Conservation (phyloP, 2,329 filamentous ascomycete genomes). For the Cadophora malorum region DNA sequence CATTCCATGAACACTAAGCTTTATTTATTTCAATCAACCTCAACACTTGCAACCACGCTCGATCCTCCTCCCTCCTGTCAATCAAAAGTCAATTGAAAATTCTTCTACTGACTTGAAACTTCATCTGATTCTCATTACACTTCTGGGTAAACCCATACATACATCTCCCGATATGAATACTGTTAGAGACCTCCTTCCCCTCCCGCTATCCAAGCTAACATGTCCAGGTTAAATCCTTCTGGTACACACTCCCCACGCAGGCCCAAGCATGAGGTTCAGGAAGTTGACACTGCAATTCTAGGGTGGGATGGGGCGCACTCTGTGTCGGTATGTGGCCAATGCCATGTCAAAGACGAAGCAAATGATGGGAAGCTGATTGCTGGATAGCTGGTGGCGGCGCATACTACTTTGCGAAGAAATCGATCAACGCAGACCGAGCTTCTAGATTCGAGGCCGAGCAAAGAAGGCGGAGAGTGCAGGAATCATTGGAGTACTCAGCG, state of each 20-base stretch:
- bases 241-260: constrained; percentile 52
- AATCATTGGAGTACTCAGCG: constrained; percentile 59
- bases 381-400: constrained; percentile 80
- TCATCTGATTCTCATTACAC: constrained; percentile 8
- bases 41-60: constrained; percentile 4
- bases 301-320: constrained; percentile 90
- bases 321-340: constrained; percentile 71
- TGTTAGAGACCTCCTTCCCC: constrained; percentile 47
- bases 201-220: constrained; percentile 28
- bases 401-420: constrained; percentile 94
- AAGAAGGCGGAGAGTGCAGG: constrained; percentile 63
- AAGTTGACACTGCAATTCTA: constrained; percentile 48
- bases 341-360: not conserved
- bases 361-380: constrained; percentile 29
- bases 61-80: not conserved
- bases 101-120: not conserved
- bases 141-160: not conserved
- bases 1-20: constrained; percentile 16
- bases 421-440: constrained; percentile 89
- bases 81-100: constrained; percentile 5
- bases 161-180: constrained; percentile 56
- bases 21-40: constrained; percentile 1
- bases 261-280: constrained; percentile 17
- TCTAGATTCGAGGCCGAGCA: constrained; percentile 70
- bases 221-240: constrained; percentile 68